Percentiles rank a stretch among this genome's conserved stretches.
Conservation (phyloP, 805 yeast species). For the Pichia insulana region DNA sequence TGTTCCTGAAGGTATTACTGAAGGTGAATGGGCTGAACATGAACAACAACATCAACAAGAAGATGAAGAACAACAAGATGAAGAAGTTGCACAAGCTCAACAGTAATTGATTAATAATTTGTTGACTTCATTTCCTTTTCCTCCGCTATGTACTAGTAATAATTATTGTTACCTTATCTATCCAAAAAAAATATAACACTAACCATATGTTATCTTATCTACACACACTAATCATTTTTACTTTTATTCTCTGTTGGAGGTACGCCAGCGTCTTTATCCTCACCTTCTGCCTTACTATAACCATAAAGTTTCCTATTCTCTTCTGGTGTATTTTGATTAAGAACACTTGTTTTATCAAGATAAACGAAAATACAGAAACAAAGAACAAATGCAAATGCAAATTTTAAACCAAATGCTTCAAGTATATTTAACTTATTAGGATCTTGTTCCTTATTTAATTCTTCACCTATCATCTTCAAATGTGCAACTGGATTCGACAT, state of each 20-base stretch:
- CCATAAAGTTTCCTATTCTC: conserved; percentile 13
- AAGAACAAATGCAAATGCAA: conserved; percentile 18
- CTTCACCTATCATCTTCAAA: conserved; percentile 9
- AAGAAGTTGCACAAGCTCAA: conserved; percentile 15
- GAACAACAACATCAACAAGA: no score
- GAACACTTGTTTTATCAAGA: conserved; percentile 18
- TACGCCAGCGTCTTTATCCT: neutral
- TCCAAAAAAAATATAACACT: neutral
- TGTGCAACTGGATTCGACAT: conserved; percentile 17
- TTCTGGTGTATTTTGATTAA: conserved; percentile 17
- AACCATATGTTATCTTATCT: neutral
- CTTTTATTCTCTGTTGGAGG: neutral
- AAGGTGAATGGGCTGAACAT: conserved; percentile 38
- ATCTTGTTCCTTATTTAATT: conserved; percentile 2
- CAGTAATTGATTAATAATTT: conserved; percentile 2
- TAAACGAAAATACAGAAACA: conserved; percentile 16
- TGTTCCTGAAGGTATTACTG: conserved; percentile 53
- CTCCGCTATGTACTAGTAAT: neutral
- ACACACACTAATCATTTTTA: neutral
- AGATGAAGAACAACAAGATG: conserved; percentile 26
- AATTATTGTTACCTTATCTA: neutral
- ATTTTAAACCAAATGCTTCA: conserved; percentile 18
- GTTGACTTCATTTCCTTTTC: neutral
- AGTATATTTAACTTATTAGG: conserved; percentile 11
- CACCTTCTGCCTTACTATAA: conserved; percentile 5